Evolutionary conservation across 2,329 filamentous ascomycete genomes (phyloP).

Genomic region (Penicillium sclerotiorum): DNA sequence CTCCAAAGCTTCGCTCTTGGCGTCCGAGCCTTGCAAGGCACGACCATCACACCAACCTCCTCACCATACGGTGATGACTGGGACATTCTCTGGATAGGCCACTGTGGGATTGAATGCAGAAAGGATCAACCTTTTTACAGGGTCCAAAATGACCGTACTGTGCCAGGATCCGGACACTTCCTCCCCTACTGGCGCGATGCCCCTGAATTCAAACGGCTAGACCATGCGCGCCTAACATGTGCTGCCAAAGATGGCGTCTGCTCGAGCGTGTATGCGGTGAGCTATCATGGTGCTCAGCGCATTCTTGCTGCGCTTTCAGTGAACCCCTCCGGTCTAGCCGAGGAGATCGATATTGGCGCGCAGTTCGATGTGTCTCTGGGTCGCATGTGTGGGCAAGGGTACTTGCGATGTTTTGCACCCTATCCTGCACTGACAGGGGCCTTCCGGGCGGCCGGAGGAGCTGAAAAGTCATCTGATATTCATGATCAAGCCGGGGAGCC

Average conservation of each 20-base stretch:
- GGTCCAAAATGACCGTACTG: slow-evolving; percentile 16
- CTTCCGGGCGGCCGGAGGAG: slow-evolving; percentile 13
- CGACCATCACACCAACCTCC: slow-evolving; percentile 23
- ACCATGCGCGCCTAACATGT: slow-evolving; percentile 19
- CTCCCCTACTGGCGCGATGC: slow-evolving; percentile 24
- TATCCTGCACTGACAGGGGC: slow-evolving; percentile 21
- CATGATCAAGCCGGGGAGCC: slow-evolving; percentile 11
- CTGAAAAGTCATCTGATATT: slow-evolving; percentile 20
- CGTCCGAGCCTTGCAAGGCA: slow-evolving; percentile 33
- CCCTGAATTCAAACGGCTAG: slow-evolving; percentile 12
- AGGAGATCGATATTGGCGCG: slow-evolving; percentile 25
- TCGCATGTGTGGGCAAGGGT: slow-evolving; percentile 23
- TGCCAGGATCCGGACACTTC: slow-evolving; percentile 22
- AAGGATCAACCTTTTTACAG: slow-evolving; percentile 14
- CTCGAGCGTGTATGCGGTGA: slow-evolving; percentile 25
- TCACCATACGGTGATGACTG: slow-evolving; percentile 54
- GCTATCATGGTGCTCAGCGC: slow-evolving; percentile 20
- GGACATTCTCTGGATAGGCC: slow-evolving; percentile 30
- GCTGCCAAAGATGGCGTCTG: slow-evolving; percentile 19
- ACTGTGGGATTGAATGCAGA: slow-evolving; percentile 26
- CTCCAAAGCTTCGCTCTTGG: slow-evolving; percentile 43
- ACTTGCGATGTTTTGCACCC: slow-evolving; percentile 21
- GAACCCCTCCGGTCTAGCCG: slow-evolving; percentile 18
- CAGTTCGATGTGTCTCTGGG: slow-evolving; percentile 27
- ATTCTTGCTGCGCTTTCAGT: slow-evolving; percentile 24